phyloP scores from a whole-genome alignment of 2,329 filamentous ascomycete species.

The Chrysoporthe puriensis region DNA sequence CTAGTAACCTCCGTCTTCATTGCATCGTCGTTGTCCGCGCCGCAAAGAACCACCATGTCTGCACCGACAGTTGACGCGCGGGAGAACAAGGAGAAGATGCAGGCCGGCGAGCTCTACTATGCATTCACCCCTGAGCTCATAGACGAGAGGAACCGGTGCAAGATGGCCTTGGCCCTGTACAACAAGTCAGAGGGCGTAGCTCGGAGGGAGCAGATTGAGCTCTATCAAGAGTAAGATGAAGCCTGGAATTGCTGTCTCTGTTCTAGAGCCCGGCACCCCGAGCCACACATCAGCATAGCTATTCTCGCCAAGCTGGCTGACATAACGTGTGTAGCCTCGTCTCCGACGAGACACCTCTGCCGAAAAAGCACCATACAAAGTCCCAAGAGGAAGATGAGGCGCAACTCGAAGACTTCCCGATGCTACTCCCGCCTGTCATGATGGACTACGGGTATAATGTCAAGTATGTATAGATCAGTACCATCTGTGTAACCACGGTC shows the following conservation, averaged over 20 bases:
- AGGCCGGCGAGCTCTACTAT: constrained; percentile 71
- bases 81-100: constrained; percentile 62
- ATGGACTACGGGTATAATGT: constrained; percentile 82
- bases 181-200: constrained; percentile 65
- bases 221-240: constrained; percentile 68
- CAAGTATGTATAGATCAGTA: constrained; percentile 42
- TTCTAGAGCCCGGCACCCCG: not conserved
- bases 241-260: not conserved
- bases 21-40: not conserved
- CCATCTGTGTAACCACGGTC: not conserved
- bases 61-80: constrained; percentile 40
- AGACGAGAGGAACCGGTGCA: constrained; percentile 65
- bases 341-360: constrained; percentile 65
- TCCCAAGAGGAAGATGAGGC: constrained; percentile 63
- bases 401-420: constrained; percentile 66
- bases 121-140: constrained; percentile 72
- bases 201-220: constrained; percentile 64
- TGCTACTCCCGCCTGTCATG: constrained; percentile 70
- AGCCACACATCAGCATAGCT: not conserved
- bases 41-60: constrained; percentile 13
- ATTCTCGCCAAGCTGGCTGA: constrained; percentile 14
- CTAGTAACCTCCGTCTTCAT: not conserved
- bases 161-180: constrained; percentile 62
- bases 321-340: constrained; percentile 54
- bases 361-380: constrained; percentile 57